phyloP scores from a whole-genome alignment of 2,329 filamentous ascomycete species.

The Phyllosticta citribraziliensis region DNA sequence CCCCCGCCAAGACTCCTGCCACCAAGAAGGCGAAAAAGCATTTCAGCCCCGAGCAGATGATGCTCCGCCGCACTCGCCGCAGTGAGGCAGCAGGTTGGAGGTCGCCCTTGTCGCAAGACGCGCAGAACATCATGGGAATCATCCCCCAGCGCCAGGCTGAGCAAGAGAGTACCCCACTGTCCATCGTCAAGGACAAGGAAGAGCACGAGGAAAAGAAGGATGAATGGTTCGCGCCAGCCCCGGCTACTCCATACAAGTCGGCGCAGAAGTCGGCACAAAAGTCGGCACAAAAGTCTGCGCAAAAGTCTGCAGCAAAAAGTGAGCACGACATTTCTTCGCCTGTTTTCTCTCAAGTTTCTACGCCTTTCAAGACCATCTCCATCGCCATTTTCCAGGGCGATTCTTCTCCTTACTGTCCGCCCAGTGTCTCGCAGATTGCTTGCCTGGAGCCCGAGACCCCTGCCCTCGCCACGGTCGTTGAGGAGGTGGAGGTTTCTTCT shows the following conservation, averaged over 20 bases:
- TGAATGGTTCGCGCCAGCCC: neutral
- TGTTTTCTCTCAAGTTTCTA: neutral
- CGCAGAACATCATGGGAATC: neutral
- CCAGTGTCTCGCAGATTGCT: neutral
- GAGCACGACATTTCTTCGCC: neutral
- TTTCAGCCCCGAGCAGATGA: neutral
- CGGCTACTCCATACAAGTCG: neutral
- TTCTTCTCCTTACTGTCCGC: neutral
- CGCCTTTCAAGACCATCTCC: neutral
- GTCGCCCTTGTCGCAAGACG: neutral
- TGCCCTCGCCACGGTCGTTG: too few species aligned
- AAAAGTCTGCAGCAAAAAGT: neutral
- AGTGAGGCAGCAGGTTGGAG: neutral
- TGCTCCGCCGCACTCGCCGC: neutral
- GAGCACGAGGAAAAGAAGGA: neutral
- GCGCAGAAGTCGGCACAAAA: neutral
- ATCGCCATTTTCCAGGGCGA: neutral
- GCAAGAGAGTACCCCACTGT: constrained; percentile 3
- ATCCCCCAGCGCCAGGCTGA: neutral
- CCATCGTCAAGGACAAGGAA: neutral
- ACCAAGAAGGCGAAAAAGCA: neutral
- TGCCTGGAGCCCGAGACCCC: too few species aligned
- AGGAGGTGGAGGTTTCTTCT: too few species aligned
- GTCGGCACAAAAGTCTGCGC: neutral
- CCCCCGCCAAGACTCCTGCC: neutral